Conservation (phyloP, 257 asterid species). For the Solanum piurae region DNA sequence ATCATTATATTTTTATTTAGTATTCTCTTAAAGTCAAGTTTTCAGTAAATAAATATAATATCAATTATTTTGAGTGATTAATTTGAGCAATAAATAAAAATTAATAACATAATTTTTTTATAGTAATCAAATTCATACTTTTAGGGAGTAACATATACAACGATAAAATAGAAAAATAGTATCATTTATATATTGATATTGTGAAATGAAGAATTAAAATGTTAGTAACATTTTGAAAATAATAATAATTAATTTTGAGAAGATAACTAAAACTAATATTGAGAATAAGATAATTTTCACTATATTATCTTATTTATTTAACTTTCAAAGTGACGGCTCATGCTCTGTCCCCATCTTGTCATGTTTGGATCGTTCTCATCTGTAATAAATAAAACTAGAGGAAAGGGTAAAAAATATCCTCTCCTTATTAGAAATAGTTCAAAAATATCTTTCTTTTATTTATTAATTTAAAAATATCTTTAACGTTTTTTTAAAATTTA, state of each 20-base stretch:
- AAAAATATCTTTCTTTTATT: too few species aligned
- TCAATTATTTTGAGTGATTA: too few species aligned
- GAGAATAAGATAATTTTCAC: neutral
- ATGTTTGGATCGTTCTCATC: neutral
- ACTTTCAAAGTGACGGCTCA: neutral
- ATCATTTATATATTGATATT: neutral
- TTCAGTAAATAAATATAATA: too few species aligned
- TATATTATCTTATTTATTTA: neutral
- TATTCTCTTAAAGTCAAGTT: rapidly evolving
- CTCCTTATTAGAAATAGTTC: too few species aligned
- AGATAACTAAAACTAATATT: neutral
- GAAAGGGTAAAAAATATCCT: too few species aligned
- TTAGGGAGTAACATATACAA: too few species aligned
- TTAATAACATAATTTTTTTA: too few species aligned
- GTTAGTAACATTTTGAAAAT: neutral
- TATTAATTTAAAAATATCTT: too few species aligned
- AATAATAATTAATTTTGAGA: neutral
- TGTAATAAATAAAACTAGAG: neutral
- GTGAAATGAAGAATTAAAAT: neutral
- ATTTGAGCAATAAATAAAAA: too few species aligned
- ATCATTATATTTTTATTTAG: too few species aligned
- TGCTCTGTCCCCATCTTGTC: neutral
- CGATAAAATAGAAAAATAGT: neutral
- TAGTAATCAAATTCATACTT: too few species aligned
- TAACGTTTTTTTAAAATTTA: too few species aligned